Evolutionary conservation across 2,329 filamentous ascomycete genomes (phyloP), one percentile per base, ranked within the genome.

Genomic region (Dactylellina parvicollis): DNA sequence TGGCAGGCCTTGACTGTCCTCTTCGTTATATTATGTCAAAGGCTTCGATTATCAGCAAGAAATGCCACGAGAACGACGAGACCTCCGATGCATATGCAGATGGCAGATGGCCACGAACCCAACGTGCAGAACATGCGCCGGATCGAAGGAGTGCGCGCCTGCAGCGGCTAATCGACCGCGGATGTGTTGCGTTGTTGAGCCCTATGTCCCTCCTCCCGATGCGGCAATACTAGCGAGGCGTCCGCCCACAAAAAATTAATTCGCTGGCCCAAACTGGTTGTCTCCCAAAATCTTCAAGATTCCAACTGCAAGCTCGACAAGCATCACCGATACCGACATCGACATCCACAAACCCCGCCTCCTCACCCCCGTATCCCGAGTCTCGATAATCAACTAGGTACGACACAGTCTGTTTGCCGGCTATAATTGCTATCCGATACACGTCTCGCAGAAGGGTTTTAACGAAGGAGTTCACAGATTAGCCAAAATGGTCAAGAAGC

Each of bases 401-500:
- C 69, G 26, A 46, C 60, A 44, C 24, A 24, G 16, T 55, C 36
- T 47, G 22, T n/a, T 56, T 34, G 55, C 32, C 64, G 64, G 61
- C 55, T 36, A 60, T 30, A 24, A 18, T 12, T 14, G 2, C 20
- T n/a, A 28, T 67, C 62, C 62, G 54, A 70, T 47, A 66, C 38
- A 16, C 30, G 22, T 52, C 20, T 38, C 16, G 10, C n/a, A 52
- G 22, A 55, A 49, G 40, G 60, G 57, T 22, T 22, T 73, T 73
- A 73, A 73, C 69, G 38, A 55, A 49, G 28, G 49, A 34, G 26
- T 60, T 16, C 38, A 14, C 54, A 73, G 69, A 73, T 66, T 42
- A 46, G 60, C 60, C 69, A 73, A 73, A 65, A 90, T 90, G 88
- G 88, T 90, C 84, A 90, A 90, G 86, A 90, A 90, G 86, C 85